Percentiles rank a stretch among this genome's conserved stretches.
These are phyloP conservation scores for Drosera capensis DNA, from an alignment of 148 eudicot species.

Conservation along the genomic window DNA sequence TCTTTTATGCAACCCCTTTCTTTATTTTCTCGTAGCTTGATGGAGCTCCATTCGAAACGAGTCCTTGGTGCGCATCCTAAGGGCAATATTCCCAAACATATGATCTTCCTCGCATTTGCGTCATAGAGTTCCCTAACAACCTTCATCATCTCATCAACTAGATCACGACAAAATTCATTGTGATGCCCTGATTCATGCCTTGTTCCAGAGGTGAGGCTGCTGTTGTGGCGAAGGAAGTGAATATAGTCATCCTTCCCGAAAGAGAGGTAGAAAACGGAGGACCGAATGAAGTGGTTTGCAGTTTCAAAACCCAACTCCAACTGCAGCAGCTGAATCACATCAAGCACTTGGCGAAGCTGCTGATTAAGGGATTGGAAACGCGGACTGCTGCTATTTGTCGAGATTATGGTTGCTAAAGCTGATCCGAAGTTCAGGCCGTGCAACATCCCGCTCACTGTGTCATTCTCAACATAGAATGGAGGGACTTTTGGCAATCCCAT, in stretches of 20 bases:
- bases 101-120: constrained; percentile 34
- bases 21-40: constrained; percentile 8
- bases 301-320: constrained; percentile 24
- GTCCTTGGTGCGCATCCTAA: constrained; percentile 50
- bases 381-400: constrained; percentile 9
- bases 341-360: constrained; percentile 43
- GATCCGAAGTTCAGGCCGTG: constrained; percentile 46
- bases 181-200: too few species aligned
- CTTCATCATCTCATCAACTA: constrained; percentile 31
- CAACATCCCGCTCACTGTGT: constrained; percentile 25
- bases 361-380: constrained; percentile 47
- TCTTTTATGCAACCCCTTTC: constrained; percentile 24
- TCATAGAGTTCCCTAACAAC: constrained; percentile 31
- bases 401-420: constrained; percentile 31
- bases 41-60: constrained; percentile 16
- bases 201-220: too few species aligned
- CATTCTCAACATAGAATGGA: constrained; percentile 49
- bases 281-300: constrained; percentile 16
- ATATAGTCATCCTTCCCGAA: constrained; percentile 56
- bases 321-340: constrained; percentile 41
- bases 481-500: constrained; percentile 29
- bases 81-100: constrained; percentile 47
- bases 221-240: constrained; percentile 18
- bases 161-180: too few species aligned
- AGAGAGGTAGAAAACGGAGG: constrained; percentile 56